Percentiles rank a stretch among this genome's conserved stretches.
phyloP scores from a whole-genome alignment of 1,284 basidiomycete species.

The Stereum hirsutum region DNA sequence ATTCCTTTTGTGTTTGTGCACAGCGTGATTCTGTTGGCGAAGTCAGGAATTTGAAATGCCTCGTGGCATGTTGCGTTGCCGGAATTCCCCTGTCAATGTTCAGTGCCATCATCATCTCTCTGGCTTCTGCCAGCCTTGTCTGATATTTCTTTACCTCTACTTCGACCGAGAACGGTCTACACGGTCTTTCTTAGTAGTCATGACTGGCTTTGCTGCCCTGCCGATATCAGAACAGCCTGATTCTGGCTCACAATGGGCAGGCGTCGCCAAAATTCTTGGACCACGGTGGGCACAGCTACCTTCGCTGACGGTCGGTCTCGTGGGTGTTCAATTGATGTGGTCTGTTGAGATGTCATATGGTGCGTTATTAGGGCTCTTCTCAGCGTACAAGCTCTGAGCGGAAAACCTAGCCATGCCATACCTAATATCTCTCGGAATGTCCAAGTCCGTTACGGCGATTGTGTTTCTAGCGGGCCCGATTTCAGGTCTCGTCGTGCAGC shows the following conservation, averaged over 20 bases:
- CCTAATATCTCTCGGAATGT: slow-evolving; percentile 82
- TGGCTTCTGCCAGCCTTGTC: no score
- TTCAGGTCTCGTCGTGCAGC: slow-evolving; percentile 88
- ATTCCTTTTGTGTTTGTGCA: no score
- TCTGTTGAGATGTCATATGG: slow-evolving; percentile 90
- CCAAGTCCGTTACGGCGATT: slow-evolving; percentile 80
- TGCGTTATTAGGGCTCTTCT: slow-evolving; percentile 23
- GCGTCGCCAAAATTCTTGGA: slow-evolving; percentile 46
- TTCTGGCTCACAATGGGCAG: slow-evolving; percentile 34
- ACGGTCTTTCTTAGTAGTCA: no score
- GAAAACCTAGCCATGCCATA: slow-evolving; percentile 69
- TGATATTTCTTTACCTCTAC: no score
- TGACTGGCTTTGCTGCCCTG: slow-evolving; percentile 40
- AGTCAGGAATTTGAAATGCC: no score
- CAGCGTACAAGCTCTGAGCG: background rate
- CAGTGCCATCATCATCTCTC: no score
- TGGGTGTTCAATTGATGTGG: slow-evolving; percentile 85
- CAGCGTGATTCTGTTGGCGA: no score
- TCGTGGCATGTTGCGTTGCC: no score
- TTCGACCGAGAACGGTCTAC: no score
- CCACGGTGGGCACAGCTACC: slow-evolving; percentile 60
- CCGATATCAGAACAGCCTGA: slow-evolving; percentile 27
- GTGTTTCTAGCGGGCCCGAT: slow-evolving; percentile 95
- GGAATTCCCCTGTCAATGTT: no score
- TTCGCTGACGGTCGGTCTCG: slow-evolving; percentile 64